Evolutionary conservation across 208 protist genomes (phyloP).

Genomic region (Trypanosoma scelopori): DNA sequence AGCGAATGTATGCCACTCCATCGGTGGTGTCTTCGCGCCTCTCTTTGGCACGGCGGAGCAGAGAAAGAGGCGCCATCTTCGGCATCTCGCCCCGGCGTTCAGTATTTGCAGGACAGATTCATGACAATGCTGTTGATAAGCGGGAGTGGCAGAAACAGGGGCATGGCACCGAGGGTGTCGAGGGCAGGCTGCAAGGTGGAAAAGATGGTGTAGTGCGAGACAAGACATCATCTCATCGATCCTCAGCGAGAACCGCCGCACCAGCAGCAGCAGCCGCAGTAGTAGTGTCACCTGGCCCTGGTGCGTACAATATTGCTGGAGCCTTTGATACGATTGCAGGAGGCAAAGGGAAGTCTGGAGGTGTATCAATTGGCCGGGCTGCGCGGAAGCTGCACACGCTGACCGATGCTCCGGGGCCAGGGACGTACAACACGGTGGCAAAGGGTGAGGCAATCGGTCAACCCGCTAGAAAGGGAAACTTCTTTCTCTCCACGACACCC

Average conservation of each 20-base stretch:
- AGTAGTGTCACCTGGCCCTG: conserved; percentile 44
- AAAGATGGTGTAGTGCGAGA: background rate
- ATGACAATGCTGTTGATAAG: background rate
- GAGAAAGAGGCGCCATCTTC: conserved; percentile 35
- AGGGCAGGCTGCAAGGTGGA: background rate
- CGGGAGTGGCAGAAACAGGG: background rate
- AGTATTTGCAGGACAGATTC: conserved; percentile 22
- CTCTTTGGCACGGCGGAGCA: background rate
- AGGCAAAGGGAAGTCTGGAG: conserved; percentile 3
- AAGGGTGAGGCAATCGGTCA: background rate
- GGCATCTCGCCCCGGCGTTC: conserved; percentile 39
- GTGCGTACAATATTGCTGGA: conserved; percentile 53
- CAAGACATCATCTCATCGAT: conserved; percentile 4
- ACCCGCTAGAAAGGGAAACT: conserved; percentile 1
- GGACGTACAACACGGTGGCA: conserved; percentile 21
- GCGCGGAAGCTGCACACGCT: conserved; percentile 8
- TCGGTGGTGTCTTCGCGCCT: background rate
- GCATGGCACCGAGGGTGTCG: background rate
- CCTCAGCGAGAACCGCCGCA: no score
- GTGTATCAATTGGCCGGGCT: conserved; percentile 16
- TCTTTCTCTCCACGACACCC: conserved; percentile 20
- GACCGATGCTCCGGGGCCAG: conserved; percentile 26
- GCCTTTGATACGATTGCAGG: conserved; percentile 40
- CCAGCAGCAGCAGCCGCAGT: no score
- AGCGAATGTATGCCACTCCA: background rate